A percentile compares a stretch with the other conserved stretches of the same genome.
Evolutionary conservation across 148 eudicot species (phyloP).

Genomic region (Chenopodium formosanum): DNA sequence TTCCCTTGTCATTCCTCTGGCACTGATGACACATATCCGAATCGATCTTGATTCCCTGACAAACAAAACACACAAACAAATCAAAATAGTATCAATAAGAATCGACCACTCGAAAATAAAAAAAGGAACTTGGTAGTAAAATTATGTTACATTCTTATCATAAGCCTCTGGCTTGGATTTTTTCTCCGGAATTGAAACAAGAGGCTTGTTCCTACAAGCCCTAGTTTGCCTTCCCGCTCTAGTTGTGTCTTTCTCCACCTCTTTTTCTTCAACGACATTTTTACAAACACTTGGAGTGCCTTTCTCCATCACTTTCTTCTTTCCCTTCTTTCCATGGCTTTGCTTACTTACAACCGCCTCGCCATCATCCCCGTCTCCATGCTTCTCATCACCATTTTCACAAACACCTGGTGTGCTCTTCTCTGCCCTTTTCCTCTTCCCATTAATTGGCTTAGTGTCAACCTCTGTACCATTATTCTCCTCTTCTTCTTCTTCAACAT

Average conservation of each 20-base stretch:
- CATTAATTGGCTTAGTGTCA: background rate
- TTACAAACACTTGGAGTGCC: constrained; percentile 11
- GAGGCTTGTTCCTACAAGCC: background rate
- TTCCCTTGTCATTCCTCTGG: constrained; percentile 43
- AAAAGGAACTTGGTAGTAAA: background rate
- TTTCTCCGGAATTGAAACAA: background rate
- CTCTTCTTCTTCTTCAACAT: background rate
- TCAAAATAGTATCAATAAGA: background rate
- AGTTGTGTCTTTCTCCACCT: background rate
- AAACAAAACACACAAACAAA: background rate
- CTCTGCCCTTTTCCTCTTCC: background rate
- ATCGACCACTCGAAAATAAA: background rate
- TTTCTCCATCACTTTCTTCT: background rate
- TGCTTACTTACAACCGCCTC: background rate
- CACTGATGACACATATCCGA: constrained; percentile 49
- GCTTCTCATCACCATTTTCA: background rate
- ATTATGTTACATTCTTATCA: background rate
- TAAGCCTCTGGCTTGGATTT: background rate
- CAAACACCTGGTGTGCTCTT: background rate
- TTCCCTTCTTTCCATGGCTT: background rate
- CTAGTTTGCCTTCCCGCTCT: background rate
- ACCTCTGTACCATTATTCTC: background rate
- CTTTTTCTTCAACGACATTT: constrained; percentile 1
- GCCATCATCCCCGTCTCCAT: background rate
- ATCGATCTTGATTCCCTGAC: constrained; percentile 28